A percentile compares a stretch with the other conserved stretches of the same genome.
These are phyloP conservation scores for Aspergillus cavernicola DNA, from an alignment of 495 filamentous ascomycete genomes.

Conservation along the genomic window DNA sequence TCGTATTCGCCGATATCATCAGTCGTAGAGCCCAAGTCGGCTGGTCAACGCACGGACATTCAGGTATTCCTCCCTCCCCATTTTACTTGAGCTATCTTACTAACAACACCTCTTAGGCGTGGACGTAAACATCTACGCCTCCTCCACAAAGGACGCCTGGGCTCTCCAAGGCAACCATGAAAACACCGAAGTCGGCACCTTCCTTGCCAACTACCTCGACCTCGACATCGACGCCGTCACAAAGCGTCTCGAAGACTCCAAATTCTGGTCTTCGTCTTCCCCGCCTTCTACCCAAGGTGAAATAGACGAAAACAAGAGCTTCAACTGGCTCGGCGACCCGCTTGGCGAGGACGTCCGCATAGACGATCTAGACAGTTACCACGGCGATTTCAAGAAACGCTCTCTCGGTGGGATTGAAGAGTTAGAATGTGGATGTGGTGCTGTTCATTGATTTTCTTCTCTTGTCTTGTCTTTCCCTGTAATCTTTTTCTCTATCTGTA, in stretches of 20 bases:
- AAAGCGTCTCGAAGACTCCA: conserved; percentile 62
- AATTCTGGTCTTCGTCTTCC: conserved; percentile 16
- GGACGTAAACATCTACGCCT: conserved; percentile 90
- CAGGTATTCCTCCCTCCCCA: conserved; percentile 37
- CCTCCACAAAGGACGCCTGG: conserved; percentile 42
- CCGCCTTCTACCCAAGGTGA: conserved; percentile 14
- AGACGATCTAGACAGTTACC: conserved; percentile 45
- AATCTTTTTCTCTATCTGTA: background rate
- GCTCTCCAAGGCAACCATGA: conserved; percentile 79
- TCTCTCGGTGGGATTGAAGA: conserved; percentile 14
- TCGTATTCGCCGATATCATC: conserved; percentile 79
- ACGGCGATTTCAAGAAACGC: conserved; percentile 48
- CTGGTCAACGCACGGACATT: conserved; percentile 90
- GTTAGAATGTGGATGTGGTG: conserved; percentile 40
- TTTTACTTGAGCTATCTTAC: conserved; percentile 1
- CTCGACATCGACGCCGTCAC: conserved; percentile 76
- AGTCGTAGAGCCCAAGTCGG: conserved; percentile 83
- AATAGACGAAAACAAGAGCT: conserved; percentile 8
- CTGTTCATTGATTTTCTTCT: conserved; percentile 17
- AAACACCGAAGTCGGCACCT: conserved; percentile 87
- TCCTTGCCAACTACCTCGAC: conserved; percentile 73
- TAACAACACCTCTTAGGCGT: conserved; percentile 45
- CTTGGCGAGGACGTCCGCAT: conserved; percentile 33
- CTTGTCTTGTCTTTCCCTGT: background rate
- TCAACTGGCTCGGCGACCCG: conserved; percentile 43